These are phyloP conservation scores for Medicago arabica DNA, from an alignment of 306 rosid species.

Conservation along the genomic window DNA sequence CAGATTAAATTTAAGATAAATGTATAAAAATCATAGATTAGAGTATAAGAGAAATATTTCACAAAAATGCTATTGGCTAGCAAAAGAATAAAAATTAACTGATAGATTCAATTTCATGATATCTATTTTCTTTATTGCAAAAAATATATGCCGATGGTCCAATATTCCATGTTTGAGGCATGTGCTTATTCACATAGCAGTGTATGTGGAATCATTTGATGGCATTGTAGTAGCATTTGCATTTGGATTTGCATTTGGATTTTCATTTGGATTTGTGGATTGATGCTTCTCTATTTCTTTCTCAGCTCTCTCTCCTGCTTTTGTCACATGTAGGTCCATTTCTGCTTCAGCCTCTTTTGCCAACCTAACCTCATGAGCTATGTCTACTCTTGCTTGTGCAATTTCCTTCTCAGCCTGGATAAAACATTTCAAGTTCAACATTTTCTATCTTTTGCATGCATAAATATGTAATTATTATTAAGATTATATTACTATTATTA, in stretches of 20 bases:
- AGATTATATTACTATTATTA: too few relatives aligned
- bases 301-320: conserved; percentile 57
- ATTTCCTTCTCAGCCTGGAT: conserved; percentile 68
- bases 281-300: conserved; percentile 45
- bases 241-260: background rate
- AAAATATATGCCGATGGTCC: too few relatives aligned
- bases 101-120: too few relatives aligned
- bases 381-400: conserved; percentile 62
- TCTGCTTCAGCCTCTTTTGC: conserved; percentile 82
- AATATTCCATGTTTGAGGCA: background rate
- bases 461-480: background rate
- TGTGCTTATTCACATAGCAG: background rate
- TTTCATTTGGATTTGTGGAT: background rate
- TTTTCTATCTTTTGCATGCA: background rate
- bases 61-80: too few relatives aligned
- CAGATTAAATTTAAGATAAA: too few relatives aligned
- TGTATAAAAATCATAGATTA: too few relatives aligned
- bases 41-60: too few relatives aligned
- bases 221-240: background rate
- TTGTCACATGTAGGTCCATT: conserved; percentile 64
- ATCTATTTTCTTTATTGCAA: background rate
- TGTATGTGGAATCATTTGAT: background rate
- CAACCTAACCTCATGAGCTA: conserved; percentile 77
- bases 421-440: background rate
- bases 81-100: too few relatives aligned